These are phyloP conservation scores for Marasmius tenuissimus DNA, from an alignment of 1,284 basidiomycete species.

Conservation along the genomic window DNA sequence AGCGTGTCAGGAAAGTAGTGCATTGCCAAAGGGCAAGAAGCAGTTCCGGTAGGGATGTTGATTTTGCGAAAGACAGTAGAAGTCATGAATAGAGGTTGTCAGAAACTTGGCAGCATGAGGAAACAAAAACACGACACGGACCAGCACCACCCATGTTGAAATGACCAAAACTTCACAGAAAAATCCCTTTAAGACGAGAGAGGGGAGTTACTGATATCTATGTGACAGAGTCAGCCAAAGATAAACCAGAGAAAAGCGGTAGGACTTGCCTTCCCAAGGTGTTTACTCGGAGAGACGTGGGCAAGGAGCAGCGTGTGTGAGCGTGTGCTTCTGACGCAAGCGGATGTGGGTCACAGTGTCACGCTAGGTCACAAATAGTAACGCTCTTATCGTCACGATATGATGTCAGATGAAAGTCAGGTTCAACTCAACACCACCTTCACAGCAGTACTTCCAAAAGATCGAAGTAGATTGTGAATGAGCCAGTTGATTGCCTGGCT, in stretches of 20 bases:
- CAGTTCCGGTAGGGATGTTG: neutral
- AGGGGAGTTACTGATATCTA: neutral
- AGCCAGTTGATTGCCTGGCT: too few relatives aligned
- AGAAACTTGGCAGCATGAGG: neutral
- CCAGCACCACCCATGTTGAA: slow-evolving; percentile 20
- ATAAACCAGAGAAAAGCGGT: neutral
- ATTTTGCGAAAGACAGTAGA: neutral
- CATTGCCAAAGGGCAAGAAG: slow-evolving; percentile 52
- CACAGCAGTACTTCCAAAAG: too few relatives aligned
- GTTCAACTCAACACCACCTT: too few relatives aligned
- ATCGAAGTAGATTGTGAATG: too few relatives aligned
- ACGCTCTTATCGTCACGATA: too few relatives aligned
- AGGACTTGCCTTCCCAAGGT: neutral
- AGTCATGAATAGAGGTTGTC: neutral
- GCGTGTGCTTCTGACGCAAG: slow-evolving; percentile 23
- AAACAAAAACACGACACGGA: slow-evolving; percentile 6
- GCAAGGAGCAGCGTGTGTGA: neutral
- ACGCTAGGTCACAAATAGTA: too few relatives aligned
- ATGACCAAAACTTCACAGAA: neutral
- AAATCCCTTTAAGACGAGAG: neutral
- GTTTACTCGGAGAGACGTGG: neutral
- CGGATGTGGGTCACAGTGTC: neutral
- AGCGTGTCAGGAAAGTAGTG: slow-evolving; percentile 41
- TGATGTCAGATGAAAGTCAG: too few relatives aligned
- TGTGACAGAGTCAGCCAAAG: neutral